Base-by-base conservation (phyloP, 805 yeast species). In the Candida oleophila region DNA sequence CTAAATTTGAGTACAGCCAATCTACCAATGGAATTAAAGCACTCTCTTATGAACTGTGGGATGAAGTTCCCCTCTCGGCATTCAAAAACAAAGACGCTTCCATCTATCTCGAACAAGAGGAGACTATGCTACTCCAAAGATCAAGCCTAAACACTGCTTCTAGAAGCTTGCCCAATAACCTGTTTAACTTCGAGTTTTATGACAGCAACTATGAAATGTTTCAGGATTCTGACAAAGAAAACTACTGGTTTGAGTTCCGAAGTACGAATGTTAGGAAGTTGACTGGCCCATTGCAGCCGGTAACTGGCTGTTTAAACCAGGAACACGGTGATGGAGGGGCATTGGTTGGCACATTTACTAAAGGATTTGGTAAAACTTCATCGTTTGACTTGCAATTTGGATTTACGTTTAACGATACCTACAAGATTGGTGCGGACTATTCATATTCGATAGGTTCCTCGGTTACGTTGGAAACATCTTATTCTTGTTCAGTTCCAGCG, bases 291-390 rank as follows among this genome's bases (percentile, higher is more conserved):
- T 35, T 36, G 3, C 8, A 40, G 3, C 59, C 65, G 0, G 20
- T 56, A 8, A 49, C 60, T 1, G 61, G 57, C 30, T 60, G 64
- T 36, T 53, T 57, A 34, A 49, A 48, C 42, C 48, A 37, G 15
- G 38, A 25, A 7, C 42, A 43, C 22, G 65, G 65, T 1, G 55
- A 54, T 25, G 64, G 59, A 1, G 63, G 62, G 2, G 12, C 47
- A n/a, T 21, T 60, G 12, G 22, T 41, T 9, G 61, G 61, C 12
- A 15, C 50, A 20, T 48, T 57, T 20, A 37, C 54, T 4, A 48
- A 42, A 21, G 41, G 43, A 2, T 34, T 56, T 32, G 61, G 63
- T 1, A 34, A 36, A 21, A 44, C 53, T 2, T 46, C 49, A 3
- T 22, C 52, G 14, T 42, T 53, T 15, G 60, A 55, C 39, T 22